Conservation (phyloP, 352 stramenopile species). For the Nothophytophthora sp. region DNA sequence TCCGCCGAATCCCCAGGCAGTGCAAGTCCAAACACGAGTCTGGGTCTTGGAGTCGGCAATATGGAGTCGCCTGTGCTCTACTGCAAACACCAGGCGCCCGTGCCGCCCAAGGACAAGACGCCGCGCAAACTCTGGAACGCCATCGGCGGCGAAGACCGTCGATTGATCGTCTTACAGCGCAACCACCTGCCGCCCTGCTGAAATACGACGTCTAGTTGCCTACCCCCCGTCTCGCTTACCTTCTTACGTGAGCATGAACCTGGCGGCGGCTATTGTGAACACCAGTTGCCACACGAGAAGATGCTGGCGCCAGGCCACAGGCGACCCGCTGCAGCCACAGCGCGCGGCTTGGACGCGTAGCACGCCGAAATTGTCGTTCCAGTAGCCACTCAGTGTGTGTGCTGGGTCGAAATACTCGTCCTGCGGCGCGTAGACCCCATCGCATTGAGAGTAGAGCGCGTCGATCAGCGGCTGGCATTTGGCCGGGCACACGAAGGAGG, state of each 20-base stretch:
- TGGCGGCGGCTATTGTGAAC: background rate
- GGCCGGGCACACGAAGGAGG: conserved; percentile 48
- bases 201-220: background rate
- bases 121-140: conserved; percentile 78
- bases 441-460: conserved; percentile 65
- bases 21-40: background rate
- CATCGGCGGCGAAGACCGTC: conserved; percentile 72
- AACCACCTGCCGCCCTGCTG: conserved; percentile 36
- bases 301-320: background rate
- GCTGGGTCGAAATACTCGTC: conserved; percentile 65
- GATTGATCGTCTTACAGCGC: conserved; percentile 68
- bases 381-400: conserved; percentile 55
- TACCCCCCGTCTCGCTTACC: background rate
- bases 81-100: conserved; percentile 58
- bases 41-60: conserved; percentile 17
- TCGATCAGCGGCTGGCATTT: conserved; percentile 79
- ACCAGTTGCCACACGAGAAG: background rate
- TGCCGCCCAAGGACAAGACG: conserved; percentile 58
- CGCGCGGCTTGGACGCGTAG: conserved; percentile 53
- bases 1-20: background rate
- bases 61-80: conserved; percentile 37
- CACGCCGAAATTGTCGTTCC: conserved; percentile 58
- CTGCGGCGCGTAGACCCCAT: conserved; percentile 60
- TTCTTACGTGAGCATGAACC: background rate
- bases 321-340: conserved; percentile 48